A percentile compares a stretch with the other conserved stretches of the same genome.
phyloP scores from a whole-genome alignment of 2,329 filamentous ascomycete genomes.

The Cytospora mali region DNA sequence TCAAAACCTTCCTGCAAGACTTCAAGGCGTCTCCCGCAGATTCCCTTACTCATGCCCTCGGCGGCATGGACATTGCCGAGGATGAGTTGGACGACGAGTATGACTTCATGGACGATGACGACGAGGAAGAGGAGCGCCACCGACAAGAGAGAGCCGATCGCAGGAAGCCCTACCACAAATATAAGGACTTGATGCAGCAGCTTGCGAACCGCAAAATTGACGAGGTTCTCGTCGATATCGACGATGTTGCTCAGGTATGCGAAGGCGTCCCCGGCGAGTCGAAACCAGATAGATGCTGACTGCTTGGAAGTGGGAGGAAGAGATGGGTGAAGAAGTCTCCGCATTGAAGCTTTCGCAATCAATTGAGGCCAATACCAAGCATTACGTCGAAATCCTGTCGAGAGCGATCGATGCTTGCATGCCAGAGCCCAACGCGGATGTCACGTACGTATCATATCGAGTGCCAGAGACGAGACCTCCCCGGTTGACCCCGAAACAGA shows the following conservation, averaged over 20 bases:
- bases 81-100: conserved; percentile 88
- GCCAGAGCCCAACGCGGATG: conserved; percentile 75
- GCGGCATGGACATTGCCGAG: conserved; percentile 83
- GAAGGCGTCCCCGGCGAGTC: too few species aligned
- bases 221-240: conserved; percentile 84
- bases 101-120: conserved; percentile 86
- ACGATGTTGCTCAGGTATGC: conserved; percentile 76
- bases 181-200: conserved; percentile 83
- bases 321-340: conserved; percentile 59
- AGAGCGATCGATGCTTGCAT: conserved; percentile 85
- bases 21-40: conserved; percentile 81
- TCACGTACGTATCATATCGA: conserved; percentile 59
- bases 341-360: conserved; percentile 73
- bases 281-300: conserved; percentile 10
- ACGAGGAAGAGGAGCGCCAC: conserved; percentile 57
- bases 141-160: conserved; percentile 52
- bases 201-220: conserved; percentile 77
- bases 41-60: conserved; percentile 78
- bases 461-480: not conserved
- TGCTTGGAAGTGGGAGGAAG: conserved; percentile 69
- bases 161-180: conserved; percentile 74
- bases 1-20: conserved; percentile 82
- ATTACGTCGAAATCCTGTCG: conserved; percentile 91
- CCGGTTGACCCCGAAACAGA: conserved; percentile 48
- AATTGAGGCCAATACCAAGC: conserved; percentile 88